Evolutionary conservation across 2,329 filamentous ascomycete species (phyloP), one percentile per base, ranked within the genome.

Genomic region (Zasmidium angulare): DNA sequence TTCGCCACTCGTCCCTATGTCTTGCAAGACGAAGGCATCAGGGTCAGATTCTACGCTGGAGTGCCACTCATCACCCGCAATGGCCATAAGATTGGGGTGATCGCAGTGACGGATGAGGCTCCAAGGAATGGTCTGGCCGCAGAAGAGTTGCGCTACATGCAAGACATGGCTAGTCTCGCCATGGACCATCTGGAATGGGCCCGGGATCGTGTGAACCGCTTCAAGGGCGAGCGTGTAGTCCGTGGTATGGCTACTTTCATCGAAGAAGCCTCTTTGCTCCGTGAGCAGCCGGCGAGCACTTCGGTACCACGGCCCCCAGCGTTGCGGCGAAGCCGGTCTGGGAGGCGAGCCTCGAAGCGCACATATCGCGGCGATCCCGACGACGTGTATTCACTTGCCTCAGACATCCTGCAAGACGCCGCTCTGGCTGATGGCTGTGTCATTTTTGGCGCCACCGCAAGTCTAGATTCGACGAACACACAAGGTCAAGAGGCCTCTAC

Each of bases 31-130:
- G 69, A 69, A 0, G 64, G 63, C 23, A n/a, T n/a, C n/a, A n/a
- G n/a, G n/a, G 67, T 68, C 12, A 62, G 70, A 1, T 86, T 85
- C 67, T 84, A 84, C 59, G 82, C 82, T 10, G 82, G 82, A n/a
- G 85, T 87, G 0, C 86, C 86, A 0, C 83, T 89, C 55, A 79
- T 81, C 23, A 85, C 83, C 2, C 80, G 80, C 0, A 81, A 79
- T 36, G 80, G 82, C 24, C 80, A 83, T 64, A 79, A 79, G 52
- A 84, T 89, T 57, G 86, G 86, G 14, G 80, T 79, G 19, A 84
- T 86, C 56, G 81, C 82, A 46, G 80, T 88, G 1, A 75, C 85
- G n/a, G n/a, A n/a, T n/a, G n/a, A n/a, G n/a, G n/a, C n/a, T n/a
- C n/a, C n/a, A n/a, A n/a, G n/a, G n/a, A n/a, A n/a, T n/a, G n/a